Conservation (phyloP, 805 yeast genomes). For the Kodamaea hsintzibuensis region DNA sequence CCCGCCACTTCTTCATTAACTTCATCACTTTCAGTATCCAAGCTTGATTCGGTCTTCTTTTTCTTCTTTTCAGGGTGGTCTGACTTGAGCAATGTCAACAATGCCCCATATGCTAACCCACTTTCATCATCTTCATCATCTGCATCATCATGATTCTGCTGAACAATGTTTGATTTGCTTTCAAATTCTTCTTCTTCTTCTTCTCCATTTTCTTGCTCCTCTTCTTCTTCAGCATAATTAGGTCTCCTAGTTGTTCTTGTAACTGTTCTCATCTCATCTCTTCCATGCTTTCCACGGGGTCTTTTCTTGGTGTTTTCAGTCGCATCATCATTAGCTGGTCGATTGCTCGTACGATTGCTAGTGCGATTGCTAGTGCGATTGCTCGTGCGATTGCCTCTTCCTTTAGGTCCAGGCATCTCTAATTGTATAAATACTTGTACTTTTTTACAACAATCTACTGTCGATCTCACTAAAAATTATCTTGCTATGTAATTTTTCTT, state of each 20-base stretch:
- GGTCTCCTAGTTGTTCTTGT: slow-evolving; percentile 53
- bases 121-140: slow-evolving; percentile 20
- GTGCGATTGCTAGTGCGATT: too few relatives aligned
- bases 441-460: too few relatives aligned
- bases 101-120: slow-evolving; percentile 63
- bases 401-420: not conserved
- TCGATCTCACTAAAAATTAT: not conserved
- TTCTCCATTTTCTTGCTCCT: slow-evolving; percentile 17
- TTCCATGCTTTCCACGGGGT: slow-evolving; percentile 46
- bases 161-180: not conserved
- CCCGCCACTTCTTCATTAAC: slow-evolving; percentile 13
- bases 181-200: slow-evolving; percentile 13
- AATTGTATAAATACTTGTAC: too few relatives aligned
- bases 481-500: not conserved
- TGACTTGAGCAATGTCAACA: slow-evolving; percentile 58
- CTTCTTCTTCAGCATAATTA: slow-evolving; percentile 13
- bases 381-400: not conserved
- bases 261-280: slow-evolving; percentile 60
- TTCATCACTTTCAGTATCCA: slow-evolving; percentile 14
- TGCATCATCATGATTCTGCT: slow-evolving; percentile 16
- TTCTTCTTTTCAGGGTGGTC: slow-evolving; percentile 33
- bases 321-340: not conserved
- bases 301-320: slow-evolving; percentile 1
- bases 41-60: slow-evolving; percentile 12
- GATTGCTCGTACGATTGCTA: not conserved